phyloP scores from a whole-genome alignment of 495 filamentous ascomycete species.

The Gamarada debralockiae region DNA sequence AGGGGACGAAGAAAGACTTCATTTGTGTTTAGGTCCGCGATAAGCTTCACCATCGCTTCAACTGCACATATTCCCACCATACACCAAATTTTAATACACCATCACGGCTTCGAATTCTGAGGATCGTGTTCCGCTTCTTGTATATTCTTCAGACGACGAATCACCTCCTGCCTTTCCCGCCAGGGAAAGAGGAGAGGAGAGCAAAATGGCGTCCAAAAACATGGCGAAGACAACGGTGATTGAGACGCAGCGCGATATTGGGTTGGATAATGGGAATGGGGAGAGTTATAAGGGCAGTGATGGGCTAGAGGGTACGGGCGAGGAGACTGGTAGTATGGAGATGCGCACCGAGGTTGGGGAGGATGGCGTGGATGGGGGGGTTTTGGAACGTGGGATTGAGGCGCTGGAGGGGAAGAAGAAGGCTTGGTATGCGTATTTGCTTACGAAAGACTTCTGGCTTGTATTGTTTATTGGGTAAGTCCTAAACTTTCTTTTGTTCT shows the following conservation, averaged over 20 bases:
- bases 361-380: slow-evolving; percentile 18
- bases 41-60: slow-evolving; percentile 1
- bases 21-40: slow-evolving; percentile 9
- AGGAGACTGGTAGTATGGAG: not conserved
- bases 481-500: not conserved
- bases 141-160: slow-evolving; percentile 21
- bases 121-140: slow-evolving; percentile 20
- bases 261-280: not conserved
- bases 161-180: not conserved
- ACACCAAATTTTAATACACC: slow-evolving; percentile 6
- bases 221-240: slow-evolving; percentile 6
- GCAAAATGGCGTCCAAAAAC: slow-evolving; percentile 13
- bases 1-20: slow-evolving; percentile 53
- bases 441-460: slow-evolving; percentile 82
- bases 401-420: slow-evolving; percentile 46
- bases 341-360: slow-evolving; percentile 4
- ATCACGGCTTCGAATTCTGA: slow-evolving; percentile 13
- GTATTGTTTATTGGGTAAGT: slow-evolving; percentile 70
- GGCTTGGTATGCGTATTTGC: slow-evolving; percentile 74
- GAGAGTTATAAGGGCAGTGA: slow-evolving; percentile 19
- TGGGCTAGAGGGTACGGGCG: slow-evolving; percentile 6
- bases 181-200: not conserved
- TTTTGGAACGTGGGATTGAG: slow-evolving; percentile 31
- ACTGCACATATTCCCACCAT: slow-evolving; percentile 9
- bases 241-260: slow-evolving; percentile 5